Conservation (phyloP, 495 filamentous ascomycete genomes). For the Neurospora sp. region DNA sequence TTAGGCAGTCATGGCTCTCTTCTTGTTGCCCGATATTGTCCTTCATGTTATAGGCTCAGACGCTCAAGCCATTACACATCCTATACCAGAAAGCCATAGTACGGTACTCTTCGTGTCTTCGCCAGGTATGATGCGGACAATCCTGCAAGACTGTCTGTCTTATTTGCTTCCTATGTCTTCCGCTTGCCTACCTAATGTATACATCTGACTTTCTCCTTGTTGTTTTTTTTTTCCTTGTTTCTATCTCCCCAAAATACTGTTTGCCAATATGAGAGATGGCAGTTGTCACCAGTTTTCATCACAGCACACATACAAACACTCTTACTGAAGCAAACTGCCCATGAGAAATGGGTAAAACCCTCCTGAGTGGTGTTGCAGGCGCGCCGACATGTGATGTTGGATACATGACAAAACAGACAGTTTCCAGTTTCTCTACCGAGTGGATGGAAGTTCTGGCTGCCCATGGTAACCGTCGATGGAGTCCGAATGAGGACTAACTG, state of each 20-base stretch:
- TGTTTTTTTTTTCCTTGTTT: neutral
- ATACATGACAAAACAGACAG: neutral
- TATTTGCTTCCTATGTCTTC: neutral
- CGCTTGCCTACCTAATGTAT: neutral
- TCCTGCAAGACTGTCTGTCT: neutral
- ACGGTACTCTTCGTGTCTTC: neutral
- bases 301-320: neutral
- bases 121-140: neutral
- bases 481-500: neutral
- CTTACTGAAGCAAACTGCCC: neutral
- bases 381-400: neutral
- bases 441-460: neutral
- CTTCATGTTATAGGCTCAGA: neutral
- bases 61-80: neutral
- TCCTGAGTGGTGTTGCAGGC: neutral
- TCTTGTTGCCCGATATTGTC: neutral
- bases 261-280: neutral
- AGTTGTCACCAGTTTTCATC: neutral
- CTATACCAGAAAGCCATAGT: neutral
- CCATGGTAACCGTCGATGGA: neutral
- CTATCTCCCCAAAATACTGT: neutral
- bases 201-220: neutral
- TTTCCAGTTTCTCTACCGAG: neutral
- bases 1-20: neutral
- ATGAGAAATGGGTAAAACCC: too few species aligned